Conservation (phyloP, 345 rosid species). For the Iberis pinnata region DNA sequence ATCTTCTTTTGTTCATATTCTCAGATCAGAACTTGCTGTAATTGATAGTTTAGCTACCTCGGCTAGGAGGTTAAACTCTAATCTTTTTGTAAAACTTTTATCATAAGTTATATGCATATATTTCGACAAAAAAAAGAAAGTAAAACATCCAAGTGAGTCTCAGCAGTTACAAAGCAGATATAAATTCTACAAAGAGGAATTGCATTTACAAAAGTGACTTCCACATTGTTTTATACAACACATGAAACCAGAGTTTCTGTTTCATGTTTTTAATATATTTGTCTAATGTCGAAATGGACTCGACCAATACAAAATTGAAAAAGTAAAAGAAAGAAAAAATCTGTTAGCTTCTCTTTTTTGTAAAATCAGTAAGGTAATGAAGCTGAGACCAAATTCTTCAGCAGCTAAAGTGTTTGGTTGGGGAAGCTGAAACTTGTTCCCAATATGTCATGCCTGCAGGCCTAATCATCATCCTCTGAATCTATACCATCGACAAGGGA, state of each 20-base stretch:
- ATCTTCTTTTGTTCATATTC: too few relatives aligned
- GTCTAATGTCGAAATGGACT: slow-evolving; percentile 18
- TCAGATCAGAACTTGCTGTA: too few relatives aligned
- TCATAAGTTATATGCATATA: too few relatives aligned
- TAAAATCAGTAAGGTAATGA: slow-evolving; percentile 16
- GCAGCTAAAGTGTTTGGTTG: slow-evolving; percentile 16
- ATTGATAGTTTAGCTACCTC: too few relatives aligned
- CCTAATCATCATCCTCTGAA: not conserved
- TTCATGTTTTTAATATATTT: not conserved
- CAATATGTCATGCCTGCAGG: not conserved
- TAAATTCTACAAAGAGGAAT: slow-evolving; percentile 21
- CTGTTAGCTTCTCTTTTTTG: slow-evolving; percentile 14
- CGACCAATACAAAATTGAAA: slow-evolving; percentile 18
- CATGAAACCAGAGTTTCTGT: not conserved
- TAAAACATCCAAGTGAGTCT: too few relatives aligned
- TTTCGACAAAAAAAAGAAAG: too few relatives aligned
- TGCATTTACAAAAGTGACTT: slow-evolving; percentile 31
- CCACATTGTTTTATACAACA: slow-evolving; percentile 26
- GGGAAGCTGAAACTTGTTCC: too few relatives aligned
- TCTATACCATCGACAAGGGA: not conserved
- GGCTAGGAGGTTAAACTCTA: too few relatives aligned
- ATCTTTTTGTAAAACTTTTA: too few relatives aligned
- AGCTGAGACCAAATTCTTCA: slow-evolving; percentile 11
- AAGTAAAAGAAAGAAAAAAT: not conserved
- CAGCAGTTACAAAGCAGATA: too few relatives aligned